Conservation (phyloP, 2,329 filamentous ascomycete genomes). For the Nothopassalora personata region DNA sequence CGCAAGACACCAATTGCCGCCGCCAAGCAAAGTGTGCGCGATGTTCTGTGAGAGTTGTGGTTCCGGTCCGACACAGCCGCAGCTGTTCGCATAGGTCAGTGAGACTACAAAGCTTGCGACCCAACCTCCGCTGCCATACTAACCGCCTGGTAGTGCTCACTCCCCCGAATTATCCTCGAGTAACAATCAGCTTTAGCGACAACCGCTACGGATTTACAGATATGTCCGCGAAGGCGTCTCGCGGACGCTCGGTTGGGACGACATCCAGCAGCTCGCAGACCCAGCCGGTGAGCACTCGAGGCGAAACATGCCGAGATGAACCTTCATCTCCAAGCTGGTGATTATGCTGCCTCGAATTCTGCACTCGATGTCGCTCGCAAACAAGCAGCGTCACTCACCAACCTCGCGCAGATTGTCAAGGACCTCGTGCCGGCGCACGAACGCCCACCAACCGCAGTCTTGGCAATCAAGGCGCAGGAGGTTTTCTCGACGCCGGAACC, state of each 20-base stretch:
- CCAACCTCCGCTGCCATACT: not conserved
- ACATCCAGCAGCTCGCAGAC: not conserved
- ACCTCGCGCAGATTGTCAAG: not conserved
- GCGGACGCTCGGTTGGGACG: not conserved
- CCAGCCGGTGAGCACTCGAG: not conserved
- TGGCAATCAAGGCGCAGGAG: not conserved
- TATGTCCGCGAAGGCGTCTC: not conserved
- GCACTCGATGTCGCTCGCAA: not conserved
- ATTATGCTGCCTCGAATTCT: not conserved
- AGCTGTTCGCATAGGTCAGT: not conserved
- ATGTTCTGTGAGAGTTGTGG: no score
- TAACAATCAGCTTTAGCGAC: not conserved
- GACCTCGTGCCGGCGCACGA: not conserved
- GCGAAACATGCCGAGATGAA: not conserved
- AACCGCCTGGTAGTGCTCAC: not conserved
- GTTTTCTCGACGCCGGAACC: slow-evolving; percentile 7
- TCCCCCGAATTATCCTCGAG: not conserved
- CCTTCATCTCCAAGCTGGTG: not conserved
- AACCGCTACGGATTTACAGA: not conserved
- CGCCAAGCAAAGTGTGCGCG: no score
- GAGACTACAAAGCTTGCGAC: not conserved
- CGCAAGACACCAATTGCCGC: no score
- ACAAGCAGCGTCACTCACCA: not conserved
- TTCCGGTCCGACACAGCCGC: no score
- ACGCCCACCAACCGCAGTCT: not conserved